Evolutionary conservation across 2,329 filamentous ascomycete genomes (phyloP).

Genomic region (Huntiella decipiens): DNA sequence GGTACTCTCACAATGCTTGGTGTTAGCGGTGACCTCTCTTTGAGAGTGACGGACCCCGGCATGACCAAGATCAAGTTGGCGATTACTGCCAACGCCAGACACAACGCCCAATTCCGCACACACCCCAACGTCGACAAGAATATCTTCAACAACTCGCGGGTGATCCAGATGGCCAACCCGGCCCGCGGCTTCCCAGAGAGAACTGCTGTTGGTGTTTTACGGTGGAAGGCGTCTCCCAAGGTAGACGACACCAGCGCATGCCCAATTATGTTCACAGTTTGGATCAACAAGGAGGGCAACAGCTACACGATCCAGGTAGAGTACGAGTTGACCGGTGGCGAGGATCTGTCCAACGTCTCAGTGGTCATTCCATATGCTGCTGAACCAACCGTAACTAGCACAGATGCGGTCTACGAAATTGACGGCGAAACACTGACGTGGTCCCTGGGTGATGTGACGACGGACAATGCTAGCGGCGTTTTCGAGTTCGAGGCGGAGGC

Average conservation of each 20-base stretch:
- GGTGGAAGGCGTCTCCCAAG: constrained; percentile 77
- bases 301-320: constrained; percentile 85
- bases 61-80: constrained; percentile 84
- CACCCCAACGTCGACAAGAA: constrained; percentile 92
- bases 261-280: constrained; percentile 91
- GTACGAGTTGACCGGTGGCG: constrained; percentile 75
- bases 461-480: constrained; percentile 62
- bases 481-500: constrained; percentile 93
- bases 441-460: constrained; percentile 73
- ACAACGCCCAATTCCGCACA: constrained; percentile 79
- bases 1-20: constrained; percentile 71
- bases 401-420: constrained; percentile 86
- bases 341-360: constrained; percentile 62
- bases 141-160: constrained; percentile 63
- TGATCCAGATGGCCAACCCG: constrained; percentile 77
- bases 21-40: constrained; percentile 78
- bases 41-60: constrained; percentile 73
- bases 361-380: constrained; percentile 75
- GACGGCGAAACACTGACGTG: constrained; percentile 85
- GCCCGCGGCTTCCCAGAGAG: constrained; percentile 84
- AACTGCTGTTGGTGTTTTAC: constrained; percentile 77
- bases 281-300: constrained; percentile 77
- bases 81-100: constrained; percentile 54
- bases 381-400: constrained; percentile 79
- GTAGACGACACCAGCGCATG: constrained; percentile 61